Evolutionary conservation across 257 asterid genomes (phyloP).

Genomic region (Sherardia arvensis): DNA sequence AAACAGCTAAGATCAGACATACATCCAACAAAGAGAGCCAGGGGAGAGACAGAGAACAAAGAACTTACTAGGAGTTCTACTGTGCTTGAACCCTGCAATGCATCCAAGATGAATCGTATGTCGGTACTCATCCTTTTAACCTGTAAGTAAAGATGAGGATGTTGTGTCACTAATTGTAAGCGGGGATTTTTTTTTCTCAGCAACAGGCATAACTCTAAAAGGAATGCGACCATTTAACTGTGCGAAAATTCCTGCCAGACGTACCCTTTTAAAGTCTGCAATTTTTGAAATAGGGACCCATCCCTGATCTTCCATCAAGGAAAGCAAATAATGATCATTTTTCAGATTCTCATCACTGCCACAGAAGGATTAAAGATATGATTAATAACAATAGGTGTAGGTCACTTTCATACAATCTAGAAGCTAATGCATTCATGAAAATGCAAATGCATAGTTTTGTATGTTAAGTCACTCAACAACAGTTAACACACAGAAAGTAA

Average conservation of each 20-base stretch:
- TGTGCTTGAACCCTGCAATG: slow-evolving; percentile 68
- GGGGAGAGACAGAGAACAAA: slow-evolving; percentile 7
- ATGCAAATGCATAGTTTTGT: neutral
- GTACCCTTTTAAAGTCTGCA: slow-evolving; percentile 76
- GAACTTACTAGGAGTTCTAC: slow-evolving; percentile 71
- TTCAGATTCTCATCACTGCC: slow-evolving; percentile 78
- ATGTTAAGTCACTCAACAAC: neutral
- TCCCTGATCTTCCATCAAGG: slow-evolving; percentile 89
- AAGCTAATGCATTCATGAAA: neutral
- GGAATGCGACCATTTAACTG: neutral
- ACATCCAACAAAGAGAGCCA: neutral
- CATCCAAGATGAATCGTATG: slow-evolving; percentile 58
- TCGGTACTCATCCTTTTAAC: slow-evolving; percentile 62
- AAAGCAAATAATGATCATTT: slow-evolving; percentile 53
- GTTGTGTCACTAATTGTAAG: neutral
- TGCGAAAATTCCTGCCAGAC: slow-evolving; percentile 10
- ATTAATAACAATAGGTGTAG: neutral
- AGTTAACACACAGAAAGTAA: neutral
- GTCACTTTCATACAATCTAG: neutral
- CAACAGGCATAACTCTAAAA: neutral
- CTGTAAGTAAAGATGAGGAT: slow-evolving; percentile 35
- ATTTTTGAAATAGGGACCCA: slow-evolving; percentile 76
- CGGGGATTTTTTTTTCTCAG: neutral
- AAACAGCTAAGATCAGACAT: neutral
- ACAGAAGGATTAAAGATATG: slow-evolving; percentile 18